Evolutionary conservation across 1,139 yeast species (phyloP).

Genomic region (Geotrichum bryndzae): DNA sequence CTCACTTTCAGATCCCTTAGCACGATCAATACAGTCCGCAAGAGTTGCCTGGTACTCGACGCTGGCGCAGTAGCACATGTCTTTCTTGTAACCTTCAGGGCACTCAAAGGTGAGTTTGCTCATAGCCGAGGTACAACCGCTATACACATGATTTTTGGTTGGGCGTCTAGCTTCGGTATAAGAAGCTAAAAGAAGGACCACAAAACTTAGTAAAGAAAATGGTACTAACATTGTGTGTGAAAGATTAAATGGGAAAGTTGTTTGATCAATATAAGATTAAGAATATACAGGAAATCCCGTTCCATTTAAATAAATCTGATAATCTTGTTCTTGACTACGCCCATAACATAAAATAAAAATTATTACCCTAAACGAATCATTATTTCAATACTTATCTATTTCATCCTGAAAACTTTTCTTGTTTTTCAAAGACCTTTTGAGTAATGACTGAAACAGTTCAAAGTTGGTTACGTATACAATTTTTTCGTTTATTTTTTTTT

Average conservation of each 20-base stretch:
- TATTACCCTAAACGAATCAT: no score
- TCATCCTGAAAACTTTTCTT: no score
- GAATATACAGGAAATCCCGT: not conserved
- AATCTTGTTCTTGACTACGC: not conserved
- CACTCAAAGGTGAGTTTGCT: conserved; percentile 4
- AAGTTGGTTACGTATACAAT: not conserved
- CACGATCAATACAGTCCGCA: conserved; percentile 5
- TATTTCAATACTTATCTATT: not conserved
- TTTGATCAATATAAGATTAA: not conserved
- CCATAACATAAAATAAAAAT: no score
- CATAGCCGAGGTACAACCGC: not conserved
- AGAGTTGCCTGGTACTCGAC: conserved; percentile 12
- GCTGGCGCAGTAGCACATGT: conserved; percentile 5
- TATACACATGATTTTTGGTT: not conserved
- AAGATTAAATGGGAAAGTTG: not conserved
- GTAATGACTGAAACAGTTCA: not conserved
- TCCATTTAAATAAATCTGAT: not conserved
- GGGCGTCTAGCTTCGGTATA: not conserved
- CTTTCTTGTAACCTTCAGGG: conserved; percentile 1
- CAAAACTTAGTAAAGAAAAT: not conserved
- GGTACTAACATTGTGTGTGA: not conserved
- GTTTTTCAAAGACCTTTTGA: not conserved
- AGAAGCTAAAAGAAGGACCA: not conserved
- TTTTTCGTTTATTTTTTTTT: not conserved
- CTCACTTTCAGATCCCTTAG: not conserved